Evolutionary conservation across 2,329 filamentous ascomycete genomes (phyloP), one percentile per base, ranked within the genome.

Genomic region (Diaporthe nobilis): DNA sequence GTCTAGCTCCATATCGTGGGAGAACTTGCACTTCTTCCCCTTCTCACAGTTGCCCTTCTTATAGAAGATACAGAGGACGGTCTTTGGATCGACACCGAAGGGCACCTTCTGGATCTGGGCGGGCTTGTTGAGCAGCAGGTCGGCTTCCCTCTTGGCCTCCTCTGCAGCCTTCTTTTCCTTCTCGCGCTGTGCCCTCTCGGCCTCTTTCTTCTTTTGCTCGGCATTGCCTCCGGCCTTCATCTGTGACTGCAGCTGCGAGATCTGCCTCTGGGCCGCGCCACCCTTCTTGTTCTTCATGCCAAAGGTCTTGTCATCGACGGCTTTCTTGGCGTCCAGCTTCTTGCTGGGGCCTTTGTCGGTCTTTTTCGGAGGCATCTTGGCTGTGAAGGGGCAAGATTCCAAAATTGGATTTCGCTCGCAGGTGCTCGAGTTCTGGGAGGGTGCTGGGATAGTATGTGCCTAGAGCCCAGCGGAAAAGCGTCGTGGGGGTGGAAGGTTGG

Each of bases 281-380:
- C 97, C 97, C 90, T 98, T 99, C 89, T 99, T 99, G 84, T 99
- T 99, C 88, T 99, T 99, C 97, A 99, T 98, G 81, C 97, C 97
- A 89, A 99, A 99, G 67, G 97, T 98, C 88, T 96, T 97, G 89
- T 99, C 97, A 78, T 97, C 95, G 78, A 95, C 94, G 60, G 88
- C 82, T 87, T 95, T 95, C 80, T 87, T 81, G 76, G 87, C 84
- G 31, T 87, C 83, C 74, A 87, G 84, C 86, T 90, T 91, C 86
- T 92, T 92, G 84, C 86, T 87, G 70, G 78, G 82, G 74, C 81
- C 86, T 79, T 91, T 88, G 73, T 90, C 88, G 75, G 85, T 84
- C 81, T 89, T 90, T 84, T 95, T 95, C 76, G 94, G 94, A 84
- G 94, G 88, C 94, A 96, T 95, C 81, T 81, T 91, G 87, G 81